Percentiles rank a stretch among this genome's conserved stretches.
phyloP scores from a whole-genome alignment of 2,329 filamentous ascomycete species.

The Furcasterigmium sp. region DNA sequence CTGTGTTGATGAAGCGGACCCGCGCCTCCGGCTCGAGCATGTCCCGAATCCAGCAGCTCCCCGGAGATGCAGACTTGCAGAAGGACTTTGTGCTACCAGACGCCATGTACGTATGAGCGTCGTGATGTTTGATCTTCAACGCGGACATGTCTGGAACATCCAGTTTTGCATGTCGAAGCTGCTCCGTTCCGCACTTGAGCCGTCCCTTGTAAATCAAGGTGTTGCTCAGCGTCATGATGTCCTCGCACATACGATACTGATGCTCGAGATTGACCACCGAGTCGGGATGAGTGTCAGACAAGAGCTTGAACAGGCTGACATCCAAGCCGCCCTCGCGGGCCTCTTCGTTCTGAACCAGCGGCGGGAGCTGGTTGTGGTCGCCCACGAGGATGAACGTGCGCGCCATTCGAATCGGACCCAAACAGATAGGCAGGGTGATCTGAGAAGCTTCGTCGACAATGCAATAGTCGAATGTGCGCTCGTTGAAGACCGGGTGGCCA shows the following conservation, averaged over 20 bases:
- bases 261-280: slow-evolving; percentile 90
- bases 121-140: slow-evolving; percentile 56
- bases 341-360: slow-evolving; percentile 87
- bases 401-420: slow-evolving; percentile 91
- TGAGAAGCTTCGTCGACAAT: slow-evolving; percentile 98
- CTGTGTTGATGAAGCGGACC: slow-evolving; percentile 87
- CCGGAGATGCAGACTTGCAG: slow-evolving; percentile 46
- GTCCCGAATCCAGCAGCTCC: slow-evolving; percentile 70
- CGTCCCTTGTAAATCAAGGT: slow-evolving; percentile 87
- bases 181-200: slow-evolving; percentile 80
- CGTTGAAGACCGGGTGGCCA: slow-evolving; percentile 81
- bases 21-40: slow-evolving; percentile 65
- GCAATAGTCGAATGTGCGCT: slow-evolving; percentile 92
- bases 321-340: slow-evolving; percentile 83
- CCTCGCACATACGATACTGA: slow-evolving; percentile 97
- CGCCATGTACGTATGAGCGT: slow-evolving; percentile 37
- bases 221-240: slow-evolving; percentile 93
- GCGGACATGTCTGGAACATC: slow-evolving; percentile 60
- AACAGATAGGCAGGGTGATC: slow-evolving; percentile 90
- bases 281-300: slow-evolving; percentile 81
- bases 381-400: slow-evolving; percentile 91
- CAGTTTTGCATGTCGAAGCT: slow-evolving; percentile 66
- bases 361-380: slow-evolving; percentile 93
- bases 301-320: slow-evolving; percentile 85
- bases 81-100: slow-evolving; percentile 39